Evolutionary conservation across 768 basidiomycete species (phyloP), one percentile per base, ranked within the genome.

Genomic region (Chlorophyllum brunneum): DNA sequence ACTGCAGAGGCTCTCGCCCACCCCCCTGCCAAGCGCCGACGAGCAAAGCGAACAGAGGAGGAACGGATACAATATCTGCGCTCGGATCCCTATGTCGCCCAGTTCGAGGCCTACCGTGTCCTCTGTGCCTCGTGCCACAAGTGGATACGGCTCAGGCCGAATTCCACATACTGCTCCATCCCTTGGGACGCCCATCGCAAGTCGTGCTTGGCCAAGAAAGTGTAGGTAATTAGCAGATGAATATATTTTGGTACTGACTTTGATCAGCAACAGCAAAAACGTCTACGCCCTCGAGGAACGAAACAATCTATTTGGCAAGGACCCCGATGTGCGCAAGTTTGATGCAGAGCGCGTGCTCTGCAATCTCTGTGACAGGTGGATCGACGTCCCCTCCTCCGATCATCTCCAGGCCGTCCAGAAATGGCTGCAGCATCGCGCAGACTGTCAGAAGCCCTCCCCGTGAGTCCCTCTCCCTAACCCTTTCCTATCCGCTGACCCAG

Each of bases 151-250:
- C 73, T 91, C n/a, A 77, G 88, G 6, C 87, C 88, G 38, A 92
- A 92, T 64, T 90, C 88, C 48, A 90, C 88, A 0, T 92, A 89
- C 60, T 92, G 88, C 61, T 86, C 83, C n/a, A 90, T 91, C 48
- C 88, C 88, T 0, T 91, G 88, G 88, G 87, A 90, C 62, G 88
- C 88, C 2, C 88, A 91, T 61, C 73, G 88, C 36, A 90, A 88
- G 70, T 87, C 85, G 62, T 90, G 88, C 67, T 68, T 91, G 40
- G 82, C 86, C 1, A 89, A 87, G 71, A 86, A 87, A 65, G 77
- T 81, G 87, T 86, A 62, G 55, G 83, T 71, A 29, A n/a, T n/a
- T n/a, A n/a, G n/a, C n/a, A n/a, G n/a, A n/a, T n/a, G n/a, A n/a
- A n/a, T n/a, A n/a, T n/a, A n/a, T n/a, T n/a, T n/a, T n/a, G n/a